Conservation (phyloP, 2,329 filamentous ascomycete genomes). For the Monilinia fructicola region DNA sequence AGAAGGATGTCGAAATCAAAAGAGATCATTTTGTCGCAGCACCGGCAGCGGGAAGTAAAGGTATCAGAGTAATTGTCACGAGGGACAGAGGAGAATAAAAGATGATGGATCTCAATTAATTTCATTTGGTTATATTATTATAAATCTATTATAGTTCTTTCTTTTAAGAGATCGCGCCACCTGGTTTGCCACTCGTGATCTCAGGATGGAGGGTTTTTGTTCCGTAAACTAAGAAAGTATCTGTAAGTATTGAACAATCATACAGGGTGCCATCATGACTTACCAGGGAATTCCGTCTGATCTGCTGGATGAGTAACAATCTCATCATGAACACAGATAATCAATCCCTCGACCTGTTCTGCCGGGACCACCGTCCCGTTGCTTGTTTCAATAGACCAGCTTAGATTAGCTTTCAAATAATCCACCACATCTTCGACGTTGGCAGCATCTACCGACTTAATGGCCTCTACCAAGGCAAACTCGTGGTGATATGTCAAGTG, state of each 20-base stretch:
- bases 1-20: conserved; percentile 9
- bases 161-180: not conserved
- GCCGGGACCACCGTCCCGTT: conserved; percentile 15
- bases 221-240: conserved; percentile 25
- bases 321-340: conserved; percentile 32
- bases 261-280: too few relatives aligned
- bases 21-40: conserved; percentile 13
- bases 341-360: conserved; percentile 26
- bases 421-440: conserved; percentile 25
- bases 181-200: conserved; percentile 23
- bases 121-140: not conserved
- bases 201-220: conserved; percentile 31
- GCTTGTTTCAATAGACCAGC: conserved; percentile 34
- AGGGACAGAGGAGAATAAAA: not conserved
- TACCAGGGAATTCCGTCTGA: conserved; percentile 30
- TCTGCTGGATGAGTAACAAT: conserved; percentile 27
- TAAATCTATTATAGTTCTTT: not conserved
- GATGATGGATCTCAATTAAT: not conserved
- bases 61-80: conserved; percentile 13
- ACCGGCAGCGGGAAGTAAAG: conserved; percentile 1
- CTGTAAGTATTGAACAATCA: not conserved
- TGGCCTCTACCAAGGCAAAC: conserved; percentile 26
- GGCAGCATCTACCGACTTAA: conserved; percentile 24
- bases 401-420: conserved; percentile 32
- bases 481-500: conserved; percentile 32